A percentile compares a stretch with the other conserved stretches of the same genome.
Conservation (phyloP, 2,329 filamentous ascomycete species). For the Biscogniauxia mediterranea region DNA sequence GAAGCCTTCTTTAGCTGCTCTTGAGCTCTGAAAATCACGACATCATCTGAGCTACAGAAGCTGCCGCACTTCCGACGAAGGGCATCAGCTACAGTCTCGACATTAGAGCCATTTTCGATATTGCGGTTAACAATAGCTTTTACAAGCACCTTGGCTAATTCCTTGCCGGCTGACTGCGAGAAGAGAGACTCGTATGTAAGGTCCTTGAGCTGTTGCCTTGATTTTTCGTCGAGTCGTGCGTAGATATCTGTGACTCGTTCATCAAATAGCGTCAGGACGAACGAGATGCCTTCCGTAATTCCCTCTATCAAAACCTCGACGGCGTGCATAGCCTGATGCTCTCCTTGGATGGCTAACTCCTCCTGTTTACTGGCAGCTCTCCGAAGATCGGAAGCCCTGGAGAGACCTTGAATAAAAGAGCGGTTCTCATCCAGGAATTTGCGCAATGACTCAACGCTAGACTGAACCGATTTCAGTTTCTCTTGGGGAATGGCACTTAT, state of each 20-base stretch:
- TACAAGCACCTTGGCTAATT: conserved; percentile 89
- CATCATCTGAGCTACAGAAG: conserved; percentile 96
- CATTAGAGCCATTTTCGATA: conserved; percentile 93
- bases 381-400: conserved; percentile 84
- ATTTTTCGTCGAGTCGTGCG: conserved; percentile 66
- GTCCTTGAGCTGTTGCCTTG: conserved; percentile 66
- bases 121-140: conserved; percentile 98
- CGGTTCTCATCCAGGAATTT: conserved; percentile 86
- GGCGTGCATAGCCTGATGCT: conserved; percentile 88
- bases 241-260: conserved; percentile 90
- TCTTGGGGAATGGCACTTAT: conserved; percentile 61
- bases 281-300: conserved; percentile 95
- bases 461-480: conserved; percentile 76
- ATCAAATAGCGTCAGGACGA: conserved; percentile 91
- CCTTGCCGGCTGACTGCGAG: conserved; percentile 73
- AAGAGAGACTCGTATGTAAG: conserved; percentile 90
- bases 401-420: conserved; percentile 86
- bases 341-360: conserved; percentile 86
- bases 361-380: conserved; percentile 80
- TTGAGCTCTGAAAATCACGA: conserved; percentile 97
- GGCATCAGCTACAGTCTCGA: conserved; percentile 96
- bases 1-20: conserved; percentile 88
- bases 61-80: conserved; percentile 87
- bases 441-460: conserved; percentile 73
- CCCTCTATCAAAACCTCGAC: conserved; percentile 82